These are phyloP conservation scores for Komagataella phaffii DNA, from an alignment of 805 yeast species.

Conservation along the genomic window DNA sequence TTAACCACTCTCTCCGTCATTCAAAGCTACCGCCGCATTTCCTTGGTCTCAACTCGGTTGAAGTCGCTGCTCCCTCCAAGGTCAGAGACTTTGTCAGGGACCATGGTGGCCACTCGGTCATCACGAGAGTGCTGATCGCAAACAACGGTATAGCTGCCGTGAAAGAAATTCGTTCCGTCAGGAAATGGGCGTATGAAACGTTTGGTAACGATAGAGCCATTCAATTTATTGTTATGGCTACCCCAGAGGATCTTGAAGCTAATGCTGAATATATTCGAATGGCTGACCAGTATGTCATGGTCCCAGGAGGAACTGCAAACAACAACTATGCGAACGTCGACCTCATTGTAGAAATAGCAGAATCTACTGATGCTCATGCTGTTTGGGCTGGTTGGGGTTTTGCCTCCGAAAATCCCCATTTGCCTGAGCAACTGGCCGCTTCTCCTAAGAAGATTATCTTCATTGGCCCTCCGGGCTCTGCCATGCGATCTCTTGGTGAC, in stretches of 20 bases:
- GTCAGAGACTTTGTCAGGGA: slow-evolving; percentile 75
- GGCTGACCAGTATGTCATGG: slow-evolving; percentile 98
- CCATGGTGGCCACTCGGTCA: slow-evolving; percentile 92
- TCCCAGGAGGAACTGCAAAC: slow-evolving; percentile 98
- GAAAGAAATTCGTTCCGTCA: slow-evolving; percentile 90
- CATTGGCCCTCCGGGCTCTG: slow-evolving; percentile 98
- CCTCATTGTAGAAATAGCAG: slow-evolving; percentile 92
- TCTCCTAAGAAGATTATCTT: slow-evolving; percentile 83
- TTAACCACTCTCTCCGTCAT: slow-evolving; percentile 5
- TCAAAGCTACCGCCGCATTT: slow-evolving; percentile 54
- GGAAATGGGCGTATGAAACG: slow-evolving; percentile 99
- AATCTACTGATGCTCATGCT: slow-evolving; percentile 91
- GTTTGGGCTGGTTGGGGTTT: slow-evolving; percentile 99
- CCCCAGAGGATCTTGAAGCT: slow-evolving; percentile 97
- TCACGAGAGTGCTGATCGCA: slow-evolving; percentile 79
- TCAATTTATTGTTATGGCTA: slow-evolving; percentile 95
- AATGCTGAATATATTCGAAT: slow-evolving; percentile 96
- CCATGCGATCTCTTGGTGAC: slow-evolving; percentile 99
- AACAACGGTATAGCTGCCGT: slow-evolving; percentile 99
- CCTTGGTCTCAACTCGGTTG: slow-evolving; percentile 69
- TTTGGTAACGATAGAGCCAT: slow-evolving; percentile 92
- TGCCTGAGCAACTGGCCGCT: slow-evolving; percentile 91
- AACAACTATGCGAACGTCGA: slow-evolving; percentile 98
- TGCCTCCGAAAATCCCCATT: slow-evolving; percentile 94
- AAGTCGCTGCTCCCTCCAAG: slow-evolving; percentile 60